Evolutionary conservation across 2,329 filamentous ascomycete species (phyloP).

Genomic region (Phaeosphaeria sp.): DNA sequence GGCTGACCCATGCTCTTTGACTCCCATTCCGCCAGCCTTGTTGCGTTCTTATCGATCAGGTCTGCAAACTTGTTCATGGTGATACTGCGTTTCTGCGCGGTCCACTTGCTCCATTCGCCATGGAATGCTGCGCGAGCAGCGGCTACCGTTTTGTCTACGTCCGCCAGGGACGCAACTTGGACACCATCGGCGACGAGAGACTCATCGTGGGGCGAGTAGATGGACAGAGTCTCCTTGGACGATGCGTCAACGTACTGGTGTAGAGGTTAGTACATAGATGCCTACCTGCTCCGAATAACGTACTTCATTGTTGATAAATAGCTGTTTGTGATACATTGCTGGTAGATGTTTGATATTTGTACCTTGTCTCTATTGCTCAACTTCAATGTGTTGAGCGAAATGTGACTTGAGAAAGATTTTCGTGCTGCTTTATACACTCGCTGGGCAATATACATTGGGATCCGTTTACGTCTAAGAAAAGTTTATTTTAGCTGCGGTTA

Average conservation of each 20-base stretch:
- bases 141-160: constrained; percentile 36
- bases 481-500: not conserved
- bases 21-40: constrained; percentile 16
- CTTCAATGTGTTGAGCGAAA: not conserved
- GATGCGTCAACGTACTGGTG: constrained; percentile 31
- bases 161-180: constrained; percentile 26
- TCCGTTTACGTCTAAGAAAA: not conserved
- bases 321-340: constrained; percentile 22
- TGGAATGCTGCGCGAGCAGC: constrained; percentile 32
- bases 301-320: constrained; percentile 41
- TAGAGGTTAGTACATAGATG: not conserved
- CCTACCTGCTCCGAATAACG: not conserved
- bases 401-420: not conserved
- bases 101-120: constrained; percentile 28
- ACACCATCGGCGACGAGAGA: constrained; percentile 29
- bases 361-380: not conserved
- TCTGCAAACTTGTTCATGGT: constrained; percentile 34
- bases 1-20: constrained; percentile 26
- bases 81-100: constrained; percentile 26
- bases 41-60: constrained; percentile 24
- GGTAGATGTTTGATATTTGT: not conserved
- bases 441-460: not conserved
- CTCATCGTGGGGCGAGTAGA: constrained; percentile 35
- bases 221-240: constrained; percentile 25
- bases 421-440: not conserved